These are phyloP conservation scores for Chalciporus sphaerocephalus DNA, from an alignment of 768 basidiomycete species.

Conservation along the genomic window DNA sequence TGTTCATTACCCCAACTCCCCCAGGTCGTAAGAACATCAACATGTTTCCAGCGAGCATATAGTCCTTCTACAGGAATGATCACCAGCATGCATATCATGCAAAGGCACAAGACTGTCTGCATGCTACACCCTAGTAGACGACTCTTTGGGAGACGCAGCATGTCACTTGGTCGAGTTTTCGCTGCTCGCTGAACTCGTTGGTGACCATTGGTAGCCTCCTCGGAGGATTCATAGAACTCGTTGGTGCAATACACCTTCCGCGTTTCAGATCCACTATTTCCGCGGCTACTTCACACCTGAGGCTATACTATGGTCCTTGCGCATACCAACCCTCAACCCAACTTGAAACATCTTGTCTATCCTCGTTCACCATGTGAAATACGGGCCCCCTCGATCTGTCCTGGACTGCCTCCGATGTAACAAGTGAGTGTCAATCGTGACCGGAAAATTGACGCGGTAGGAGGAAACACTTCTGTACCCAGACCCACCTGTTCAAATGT, in stretches of 20 bases:
- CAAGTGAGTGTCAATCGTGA: slow-evolving; percentile 45
- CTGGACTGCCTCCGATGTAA: slow-evolving; percentile 46
- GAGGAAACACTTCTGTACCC: slow-evolving; percentile 43
- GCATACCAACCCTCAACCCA: slow-evolving; percentile 44
- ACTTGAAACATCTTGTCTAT: slow-evolving; percentile 35
- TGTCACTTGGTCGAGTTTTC: too few species aligned
- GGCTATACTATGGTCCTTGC: too few species aligned
- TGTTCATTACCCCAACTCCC: neutral
- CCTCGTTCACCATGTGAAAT: slow-evolving; percentile 47
- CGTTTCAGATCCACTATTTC: slow-evolving; percentile 46
- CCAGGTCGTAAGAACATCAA: too few species aligned
- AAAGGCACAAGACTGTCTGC: slow-evolving; percentile 39
- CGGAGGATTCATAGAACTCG: too few species aligned
- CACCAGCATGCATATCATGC: slow-evolving; percentile 41
- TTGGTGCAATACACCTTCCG: too few species aligned
- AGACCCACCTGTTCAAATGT: slow-evolving; percentile 44
- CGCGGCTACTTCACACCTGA: slow-evolving; percentile 44
- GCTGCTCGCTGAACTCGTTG: too few species aligned
- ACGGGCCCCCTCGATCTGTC: slow-evolving; percentile 42
- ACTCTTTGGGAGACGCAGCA: slow-evolving; percentile 51
- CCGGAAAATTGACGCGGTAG: slow-evolving; percentile 43
- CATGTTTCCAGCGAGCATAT: neutral
- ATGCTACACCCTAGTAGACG: slow-evolving; percentile 50
- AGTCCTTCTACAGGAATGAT: slow-evolving; percentile 40
- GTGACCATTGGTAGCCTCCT: too few species aligned